Evolutionary conservation across 2,329 filamentous ascomycete genomes (phyloP).

Genomic region (Anthostomella pinea): DNA sequence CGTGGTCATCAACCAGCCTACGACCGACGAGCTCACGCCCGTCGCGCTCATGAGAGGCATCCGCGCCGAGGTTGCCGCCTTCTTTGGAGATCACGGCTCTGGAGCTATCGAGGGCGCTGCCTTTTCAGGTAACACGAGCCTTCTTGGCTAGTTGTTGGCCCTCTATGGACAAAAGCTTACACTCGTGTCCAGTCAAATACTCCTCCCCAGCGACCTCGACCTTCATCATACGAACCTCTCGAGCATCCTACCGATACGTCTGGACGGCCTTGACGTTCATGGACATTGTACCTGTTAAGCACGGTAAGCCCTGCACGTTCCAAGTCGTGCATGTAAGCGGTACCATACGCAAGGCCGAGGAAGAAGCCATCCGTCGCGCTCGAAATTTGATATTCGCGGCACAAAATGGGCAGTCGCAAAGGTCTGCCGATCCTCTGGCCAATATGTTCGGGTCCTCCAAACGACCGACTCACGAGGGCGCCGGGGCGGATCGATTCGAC

Average conservation of each 20-base stretch:
- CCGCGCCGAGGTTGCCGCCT: slow-evolving; percentile 62
- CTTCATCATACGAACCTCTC: slow-evolving; percentile 81
- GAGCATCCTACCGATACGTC: slow-evolving; percentile 79
- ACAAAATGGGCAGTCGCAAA: slow-evolving; percentile 41
- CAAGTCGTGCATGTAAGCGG: slow-evolving; percentile 85
- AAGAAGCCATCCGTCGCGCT: slow-evolving; percentile 80
- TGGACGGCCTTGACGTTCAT: slow-evolving; percentile 89
- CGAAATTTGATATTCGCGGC: slow-evolving; percentile 68
- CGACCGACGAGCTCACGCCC: slow-evolving; percentile 66
- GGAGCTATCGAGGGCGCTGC: slow-evolving; percentile 65
- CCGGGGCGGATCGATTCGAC: slow-evolving; percentile 38
- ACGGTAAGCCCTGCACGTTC: slow-evolving; percentile 69
- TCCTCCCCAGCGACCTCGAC: slow-evolving; percentile 89
- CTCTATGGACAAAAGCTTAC: slow-evolving; percentile 19
- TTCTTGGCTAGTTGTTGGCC: neutral
- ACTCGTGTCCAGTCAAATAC: slow-evolving; percentile 71
- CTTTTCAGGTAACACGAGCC: slow-evolving; percentile 56
- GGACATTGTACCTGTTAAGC: slow-evolving; percentile 61
- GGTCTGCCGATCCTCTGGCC: slow-evolving; percentile 30
- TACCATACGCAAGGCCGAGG: slow-evolving; percentile 88
- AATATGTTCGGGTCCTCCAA: slow-evolving; percentile 38
- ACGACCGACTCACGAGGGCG: slow-evolving; percentile 17
- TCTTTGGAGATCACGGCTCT: slow-evolving; percentile 88
- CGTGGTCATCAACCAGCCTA: slow-evolving; percentile 76
- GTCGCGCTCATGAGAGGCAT: slow-evolving; percentile 66